Base-by-base conservation (phyloP, 495 filamentous ascomycete species). In the Margaritispora aquatica region DNA sequence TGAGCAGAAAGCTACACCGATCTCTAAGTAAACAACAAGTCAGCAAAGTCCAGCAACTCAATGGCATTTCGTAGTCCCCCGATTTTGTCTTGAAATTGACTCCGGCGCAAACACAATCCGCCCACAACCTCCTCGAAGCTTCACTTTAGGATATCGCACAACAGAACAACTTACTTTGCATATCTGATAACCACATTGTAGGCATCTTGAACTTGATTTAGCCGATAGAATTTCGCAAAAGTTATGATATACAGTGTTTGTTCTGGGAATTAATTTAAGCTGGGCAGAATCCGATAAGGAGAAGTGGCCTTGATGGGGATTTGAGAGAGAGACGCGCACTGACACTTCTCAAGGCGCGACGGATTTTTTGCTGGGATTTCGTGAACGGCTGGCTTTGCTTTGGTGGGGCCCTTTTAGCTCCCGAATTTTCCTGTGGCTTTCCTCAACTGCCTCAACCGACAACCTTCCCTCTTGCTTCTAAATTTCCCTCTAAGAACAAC, bases 1-100 rank as follows among this genome's bases (percentile, higher is more conserved):
- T 69, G 88, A 90, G 80, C 91, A 96, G 78, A 97, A 97, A 73
- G 90, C 87, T 54, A 96, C 89, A 62, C 94, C 94, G 64, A 96
- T 87, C 75, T 97, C 94, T 98, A 62, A 58, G 59, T 23, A 22
- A 4, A 13, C 54, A 22, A 3, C 22, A 52, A 7, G 31, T 66
- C 51, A 63, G 64, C 51, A 22, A 20, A 44, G 38, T 44, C 38
- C 38, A 44, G 15, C 19, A 44, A 44, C 38, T n/a, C 15, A 44
- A 44, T 8, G 11, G 10, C 24, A 54, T 63, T 26, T 41, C 26
- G 27, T 50, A 5, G 5, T 9, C 10, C 51, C 51, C 10, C 3
- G n/a, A n/a, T n/a, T n/a, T n/a, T n/a, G 11, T 10, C 51, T 31
- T 19, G 24, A 29, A 29, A 26, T 31, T 19, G 24, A 9, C n/a